phyloP scores from a whole-genome alignment of 2,329 filamentous ascomycete species.

The Boeremia lycopersici region DNA sequence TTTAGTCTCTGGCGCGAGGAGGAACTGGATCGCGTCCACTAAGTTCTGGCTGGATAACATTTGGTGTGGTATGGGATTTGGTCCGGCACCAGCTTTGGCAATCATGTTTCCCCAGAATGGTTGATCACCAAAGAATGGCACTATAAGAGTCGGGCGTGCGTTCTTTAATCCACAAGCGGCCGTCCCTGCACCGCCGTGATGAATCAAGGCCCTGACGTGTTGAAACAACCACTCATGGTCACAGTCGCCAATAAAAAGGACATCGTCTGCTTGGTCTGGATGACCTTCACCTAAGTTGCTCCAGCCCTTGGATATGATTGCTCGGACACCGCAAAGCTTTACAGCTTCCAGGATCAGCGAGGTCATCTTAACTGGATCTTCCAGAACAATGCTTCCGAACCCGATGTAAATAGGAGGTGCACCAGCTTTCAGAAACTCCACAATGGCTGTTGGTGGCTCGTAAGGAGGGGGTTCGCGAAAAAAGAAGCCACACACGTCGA shows the following conservation, averaged over 20 bases:
- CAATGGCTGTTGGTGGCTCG: slow-evolving; percentile 48
- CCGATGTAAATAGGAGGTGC: slow-evolving; percentile 61
- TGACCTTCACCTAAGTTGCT: slow-evolving; percentile 35
- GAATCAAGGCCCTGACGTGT: slow-evolving; percentile 76
- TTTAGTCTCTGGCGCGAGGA: slow-evolving; percentile 23
- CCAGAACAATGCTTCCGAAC: slow-evolving; percentile 63
- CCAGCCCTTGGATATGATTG: slow-evolving; percentile 62
- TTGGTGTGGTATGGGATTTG: slow-evolving; percentile 33
- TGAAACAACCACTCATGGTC: slow-evolving; percentile 89
- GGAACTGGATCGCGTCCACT: slow-evolving; percentile 29
- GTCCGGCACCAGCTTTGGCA: slow-evolving; percentile 37
- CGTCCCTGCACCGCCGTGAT: slow-evolving; percentile 87
- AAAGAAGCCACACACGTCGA: slow-evolving; percentile 54
- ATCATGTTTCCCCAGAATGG: slow-evolving; percentile 39
- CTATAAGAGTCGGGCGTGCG: slow-evolving; percentile 76
- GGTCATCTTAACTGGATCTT: slow-evolving; percentile 55
- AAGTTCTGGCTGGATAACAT: slow-evolving; percentile 29
- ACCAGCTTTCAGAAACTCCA: slow-evolving; percentile 55
- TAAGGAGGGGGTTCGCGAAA: slow-evolving; percentile 50
- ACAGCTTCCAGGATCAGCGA: slow-evolving; percentile 56
- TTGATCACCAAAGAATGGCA: slow-evolving; percentile 69
- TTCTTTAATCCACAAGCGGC: slow-evolving; percentile 79
- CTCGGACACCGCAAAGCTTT: slow-evolving; percentile 43
- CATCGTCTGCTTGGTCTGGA: slow-evolving; percentile 35
- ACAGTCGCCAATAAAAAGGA: slow-evolving; percentile 68